Evolutionary conservation across 768 basidiomycete species (phyloP).

Genomic region (Lentinus tigrinus): DNA sequence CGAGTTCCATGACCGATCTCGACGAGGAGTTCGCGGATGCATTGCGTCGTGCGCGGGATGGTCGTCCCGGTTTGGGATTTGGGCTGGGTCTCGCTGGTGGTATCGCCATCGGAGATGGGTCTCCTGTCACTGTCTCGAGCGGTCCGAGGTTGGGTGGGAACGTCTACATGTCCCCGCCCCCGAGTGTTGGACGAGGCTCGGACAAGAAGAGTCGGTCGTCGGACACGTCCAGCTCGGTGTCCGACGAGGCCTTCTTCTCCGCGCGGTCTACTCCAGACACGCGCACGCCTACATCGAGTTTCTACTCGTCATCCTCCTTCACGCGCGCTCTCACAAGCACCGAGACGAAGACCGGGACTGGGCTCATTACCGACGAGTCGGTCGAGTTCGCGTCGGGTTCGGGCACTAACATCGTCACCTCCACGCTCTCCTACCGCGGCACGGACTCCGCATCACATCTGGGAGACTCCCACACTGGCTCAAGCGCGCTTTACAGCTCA

Average conservation of each 20-base stretch:
- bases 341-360: slow-evolving; percentile 25
- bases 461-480: slow-evolving; percentile 47
- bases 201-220: slow-evolving; percentile 27
- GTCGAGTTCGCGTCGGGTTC: slow-evolving; percentile 39
- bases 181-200: slow-evolving; percentile 33
- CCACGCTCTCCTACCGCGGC: slow-evolving; percentile 51
- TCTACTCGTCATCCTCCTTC: slow-evolving; percentile 36
- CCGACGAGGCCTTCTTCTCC: slow-evolving; percentile 49
- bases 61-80: slow-evolving; percentile 44
- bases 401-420: slow-evolving; percentile 46
- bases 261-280: slow-evolving; percentile 36
- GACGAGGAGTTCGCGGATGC: slow-evolving; percentile 55
- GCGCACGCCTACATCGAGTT: slow-evolving; percentile 33
- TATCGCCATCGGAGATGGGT: slow-evolving; percentile 46
- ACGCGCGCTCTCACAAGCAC: slow-evolving; percentile 27
- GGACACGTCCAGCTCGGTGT: slow-evolving; percentile 29
- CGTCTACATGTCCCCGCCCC: slow-evolving; percentile 47
- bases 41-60: slow-evolving; percentile 39
- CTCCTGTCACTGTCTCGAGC: slow-evolving; percentile 73
- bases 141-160: slow-evolving; percentile 47
- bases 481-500: slow-evolving; percentile 33
- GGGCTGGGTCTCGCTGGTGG: slow-evolving; percentile 42
- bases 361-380: slow-evolving; percentile 39
- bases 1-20: slow-evolving; percentile 79
- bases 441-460: slow-evolving; percentile 56